phyloP scores from a whole-genome alignment of 2,329 filamentous ascomycete genomes.

The Diplodia seriata region DNA sequence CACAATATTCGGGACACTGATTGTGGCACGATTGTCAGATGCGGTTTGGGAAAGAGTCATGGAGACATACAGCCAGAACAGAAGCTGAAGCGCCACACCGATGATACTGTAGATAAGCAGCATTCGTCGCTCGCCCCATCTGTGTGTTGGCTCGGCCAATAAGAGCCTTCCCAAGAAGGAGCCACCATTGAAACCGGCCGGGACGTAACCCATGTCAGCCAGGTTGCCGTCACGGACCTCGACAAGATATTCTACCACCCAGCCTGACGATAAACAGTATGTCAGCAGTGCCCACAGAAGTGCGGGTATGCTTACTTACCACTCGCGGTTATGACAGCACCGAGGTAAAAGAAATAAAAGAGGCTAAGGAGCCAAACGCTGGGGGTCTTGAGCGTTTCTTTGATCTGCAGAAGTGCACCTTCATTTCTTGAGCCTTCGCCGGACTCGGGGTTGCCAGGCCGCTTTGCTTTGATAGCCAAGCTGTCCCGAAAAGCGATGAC shows the following conservation, averaged over 20 bases:
- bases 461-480: neutral
- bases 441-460: conserved; percentile 35
- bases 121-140: conserved; percentile 66
- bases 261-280: conserved; percentile 50
- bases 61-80: conserved; percentile 61
- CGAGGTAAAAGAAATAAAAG: conserved; percentile 70
- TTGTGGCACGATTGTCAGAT: neutral
- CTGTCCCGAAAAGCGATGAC: conserved; percentile 59
- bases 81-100: conserved; percentile 61
- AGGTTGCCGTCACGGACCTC: conserved; percentile 64
- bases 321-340: conserved; percentile 61
- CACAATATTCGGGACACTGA: conserved; percentile 52
- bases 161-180: conserved; percentile 63
- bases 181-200: conserved; percentile 66
- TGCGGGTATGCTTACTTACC: neutral
- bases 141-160: conserved; percentile 65
- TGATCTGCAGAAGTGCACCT: conserved; percentile 42
- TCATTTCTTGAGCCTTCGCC: conserved; percentile 48
- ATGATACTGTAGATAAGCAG: conserved; percentile 61
- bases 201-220: conserved; percentile 66
- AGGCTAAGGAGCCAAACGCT: conserved; percentile 65
- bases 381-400: conserved; percentile 53
- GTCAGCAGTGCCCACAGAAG: neutral
- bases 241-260: conserved; percentile 71
- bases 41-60: conserved; percentile 3